Evolutionary conservation across 73 alveolate genomes (phyloP), one percentile per base, ranked within the genome.

Genomic region (Paramecium primaurelia): DNA sequence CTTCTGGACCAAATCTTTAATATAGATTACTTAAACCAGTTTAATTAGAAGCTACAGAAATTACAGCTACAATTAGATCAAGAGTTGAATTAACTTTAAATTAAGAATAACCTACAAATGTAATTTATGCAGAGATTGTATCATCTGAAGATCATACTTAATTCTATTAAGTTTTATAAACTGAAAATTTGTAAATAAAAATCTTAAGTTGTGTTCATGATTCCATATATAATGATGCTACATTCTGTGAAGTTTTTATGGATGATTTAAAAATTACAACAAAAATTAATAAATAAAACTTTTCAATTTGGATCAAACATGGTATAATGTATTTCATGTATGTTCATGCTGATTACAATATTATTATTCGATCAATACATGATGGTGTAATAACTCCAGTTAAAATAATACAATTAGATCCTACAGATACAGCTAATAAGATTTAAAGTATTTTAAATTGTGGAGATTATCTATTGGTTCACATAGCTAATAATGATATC

Each of bases 1-100:
- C 91, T 4, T 80, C 91, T 26, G 91, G 91, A 8, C 91, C 91
- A 44, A 80, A 80, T 80, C 91, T 80, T 0, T 22, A 42, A 18
- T 80, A 80, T 47, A 22, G 26, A 44, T 47, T 32, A 25, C 11
- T 9, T 16, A 6, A 8, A 4, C 64, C 88, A 11, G 42, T 77
- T 22, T 18, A 45, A 44, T 42, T 42, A 26, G 36, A 30, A 11
- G 75, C 77, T 8, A 32, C 30, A 25, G 3, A 59, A 4, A 64
- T 80, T 47, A 37, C 18, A 2, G 68, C 47, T n/a, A 44, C 25
- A 16, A 16, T 73, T 38, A 37, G 64, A 34, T 37, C 87, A 37
- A 73, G 87, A 73, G 40, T 36, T 36, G 12, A 36, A 16, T 14
- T 73, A 11, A 26, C 12, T 0, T 12, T 73, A 73, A 32, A 25